These are phyloP conservation scores for Stachybotrys chartarum DNA, from an alignment of 2,329 filamentous ascomycete species.

Conservation along the genomic window DNA sequence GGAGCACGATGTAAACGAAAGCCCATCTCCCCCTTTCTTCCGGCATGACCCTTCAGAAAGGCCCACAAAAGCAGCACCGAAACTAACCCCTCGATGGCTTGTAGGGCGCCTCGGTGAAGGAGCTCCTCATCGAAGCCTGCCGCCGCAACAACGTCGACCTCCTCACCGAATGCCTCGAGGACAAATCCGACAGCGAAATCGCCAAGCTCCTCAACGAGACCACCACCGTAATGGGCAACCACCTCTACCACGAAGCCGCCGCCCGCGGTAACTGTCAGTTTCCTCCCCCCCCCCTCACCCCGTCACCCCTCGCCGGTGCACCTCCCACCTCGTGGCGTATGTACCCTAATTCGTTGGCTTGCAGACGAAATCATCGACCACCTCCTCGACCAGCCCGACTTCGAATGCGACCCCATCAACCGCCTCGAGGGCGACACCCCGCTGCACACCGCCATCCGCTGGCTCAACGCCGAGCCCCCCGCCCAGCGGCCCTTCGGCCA, in stretches of 20 bases:
- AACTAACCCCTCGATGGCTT: not conserved
- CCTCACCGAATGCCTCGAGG: constrained; percentile 64
- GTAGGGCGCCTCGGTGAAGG: constrained; percentile 76
- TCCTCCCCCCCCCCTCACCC: not conserved
- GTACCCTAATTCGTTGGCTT: constrained; percentile 1
- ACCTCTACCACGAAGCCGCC: constrained; percentile 85
- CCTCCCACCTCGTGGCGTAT: not conserved
- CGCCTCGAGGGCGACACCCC: constrained; percentile 69
- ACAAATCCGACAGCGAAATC: constrained; percentile 56
- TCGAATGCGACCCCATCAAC: constrained; percentile 77
- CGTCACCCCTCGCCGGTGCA: not conserved
- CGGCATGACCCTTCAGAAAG: constrained; percentile 3
- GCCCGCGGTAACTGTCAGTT: constrained; percentile 76
- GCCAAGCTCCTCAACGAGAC: constrained; percentile 78
- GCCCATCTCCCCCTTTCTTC: not conserved
- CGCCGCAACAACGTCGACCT: constrained; percentile 88
- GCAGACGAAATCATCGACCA: constrained; percentile 73
- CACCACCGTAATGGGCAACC: constrained; percentile 78
- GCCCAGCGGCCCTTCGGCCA: constrained; percentile 58
- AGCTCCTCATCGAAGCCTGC: constrained; percentile 87
- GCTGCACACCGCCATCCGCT: constrained; percentile 71
- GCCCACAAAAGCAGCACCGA: not conserved
- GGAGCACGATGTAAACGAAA: constrained; percentile 25
- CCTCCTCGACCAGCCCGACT: constrained; percentile 74
- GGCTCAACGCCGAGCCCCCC: constrained; percentile 60